These are phyloP conservation scores for Penicillium sp. DNA, from an alignment of 2,329 filamentous ascomycete species.

Conservation along the genomic window DNA sequence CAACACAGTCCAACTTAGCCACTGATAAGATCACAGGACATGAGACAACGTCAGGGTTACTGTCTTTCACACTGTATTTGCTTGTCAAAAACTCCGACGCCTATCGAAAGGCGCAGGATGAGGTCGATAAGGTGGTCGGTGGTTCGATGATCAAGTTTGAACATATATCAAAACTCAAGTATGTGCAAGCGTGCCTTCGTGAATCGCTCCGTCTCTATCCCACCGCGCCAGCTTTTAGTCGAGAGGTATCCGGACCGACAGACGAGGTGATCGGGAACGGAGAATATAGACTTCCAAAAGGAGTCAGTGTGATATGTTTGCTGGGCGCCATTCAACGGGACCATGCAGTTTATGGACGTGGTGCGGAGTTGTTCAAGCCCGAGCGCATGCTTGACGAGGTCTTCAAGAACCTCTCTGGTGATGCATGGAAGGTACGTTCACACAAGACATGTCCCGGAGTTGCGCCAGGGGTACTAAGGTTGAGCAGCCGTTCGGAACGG, in stretches of 20 bases:
- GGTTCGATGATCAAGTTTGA: conserved; percentile 61
- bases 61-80: conserved; percentile 69
- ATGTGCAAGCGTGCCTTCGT: conserved; percentile 51
- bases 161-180: conserved; percentile 68
- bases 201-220: conserved; percentile 12
- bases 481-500: conserved; percentile 72
- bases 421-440: conserved; percentile 57
- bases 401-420: conserved; percentile 50
- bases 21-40: conserved; percentile 54
- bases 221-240: conserved; percentile 3
- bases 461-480: no score
- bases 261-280: conserved; percentile 54
- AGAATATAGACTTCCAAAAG: no score
- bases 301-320: conserved; percentile 32
- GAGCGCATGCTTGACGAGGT: conserved; percentile 74
- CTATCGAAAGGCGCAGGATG: conserved; percentile 66
- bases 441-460: no score
- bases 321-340: conserved; percentile 65
- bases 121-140: conserved; percentile 70
- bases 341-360: conserved; percentile 66
- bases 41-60: conserved; percentile 71
- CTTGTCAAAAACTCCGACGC: conserved; percentile 66
- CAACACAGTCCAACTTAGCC: no score
- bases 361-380: conserved; percentile 69
- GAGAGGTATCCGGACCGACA: background rate